These are phyloP conservation scores for Physcia stellaris DNA, from an alignment of 495 filamentous ascomycete species.

Conservation along the genomic window DNA sequence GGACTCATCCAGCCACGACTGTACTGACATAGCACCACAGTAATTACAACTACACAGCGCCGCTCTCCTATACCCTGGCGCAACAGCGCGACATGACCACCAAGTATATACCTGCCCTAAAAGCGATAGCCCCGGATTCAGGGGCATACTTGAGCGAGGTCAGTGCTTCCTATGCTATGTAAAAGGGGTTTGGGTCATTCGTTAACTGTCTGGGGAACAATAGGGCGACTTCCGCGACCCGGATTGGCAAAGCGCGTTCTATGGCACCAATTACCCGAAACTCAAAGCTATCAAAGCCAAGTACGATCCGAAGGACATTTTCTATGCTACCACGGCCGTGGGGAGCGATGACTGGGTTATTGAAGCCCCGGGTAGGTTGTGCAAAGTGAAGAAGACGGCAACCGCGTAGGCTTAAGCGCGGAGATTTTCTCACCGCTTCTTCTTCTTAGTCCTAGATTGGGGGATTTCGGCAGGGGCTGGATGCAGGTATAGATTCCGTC, in stretches of 20 bases:
- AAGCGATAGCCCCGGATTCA: slow-evolving; percentile 22
- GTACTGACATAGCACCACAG: slow-evolving; percentile 2
- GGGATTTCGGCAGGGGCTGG: no score
- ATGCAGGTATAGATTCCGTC: no score
- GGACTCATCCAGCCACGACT: slow-evolving; percentile 9
- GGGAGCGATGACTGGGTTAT: slow-evolving; percentile 44
- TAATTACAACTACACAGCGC: slow-evolving; percentile 20
- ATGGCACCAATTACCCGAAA: slow-evolving; percentile 28
- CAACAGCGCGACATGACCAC: slow-evolving; percentile 29
- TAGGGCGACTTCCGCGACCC: slow-evolving; percentile 37
- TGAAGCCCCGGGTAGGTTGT: neutral
- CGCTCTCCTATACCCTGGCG: slow-evolving; percentile 24
- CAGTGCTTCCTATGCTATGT: neutral
- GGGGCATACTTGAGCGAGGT: slow-evolving; percentile 31
- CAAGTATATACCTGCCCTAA: slow-evolving; percentile 28
- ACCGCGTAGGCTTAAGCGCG: no score
- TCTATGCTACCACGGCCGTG: slow-evolving; percentile 46
- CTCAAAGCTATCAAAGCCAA: slow-evolving; percentile 29
- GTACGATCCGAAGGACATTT: slow-evolving; percentile 42
- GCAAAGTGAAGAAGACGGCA: no score
- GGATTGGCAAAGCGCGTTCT: slow-evolving; percentile 37
- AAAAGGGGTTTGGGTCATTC: neutral
- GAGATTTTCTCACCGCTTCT: no score
- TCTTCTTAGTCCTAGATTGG: no score
- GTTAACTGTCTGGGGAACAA: neutral